Base-by-base conservation (phyloP, 164 flowering plant genomes). In the Berberis vulgaris region DNA sequence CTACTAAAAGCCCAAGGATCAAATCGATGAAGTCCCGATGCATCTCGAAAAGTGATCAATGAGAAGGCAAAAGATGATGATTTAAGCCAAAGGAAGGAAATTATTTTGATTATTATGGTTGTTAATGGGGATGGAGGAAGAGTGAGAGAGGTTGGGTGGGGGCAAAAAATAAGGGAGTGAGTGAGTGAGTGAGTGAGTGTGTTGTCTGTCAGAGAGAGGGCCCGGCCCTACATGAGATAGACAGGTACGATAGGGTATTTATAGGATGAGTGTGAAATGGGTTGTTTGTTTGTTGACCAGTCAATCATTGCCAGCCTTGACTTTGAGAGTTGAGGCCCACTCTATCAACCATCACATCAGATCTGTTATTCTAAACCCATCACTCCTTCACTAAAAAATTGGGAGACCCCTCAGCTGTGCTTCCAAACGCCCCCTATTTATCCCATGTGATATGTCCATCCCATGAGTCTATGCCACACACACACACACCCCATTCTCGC, bases 281-380 rank as follows among this genome's bases (percentile, higher is more conserved):
- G 26, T 26, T 26, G 26, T 26, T 40, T 44, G 55, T 45, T 69
- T 8, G 59, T 69, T 69, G 67, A 69, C 72, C 60, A 64, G 63
- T 69, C 72, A 64, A 69, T 69, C 67, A 59, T 69, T 69, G 54
- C 53, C 63, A 63, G 63, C 62, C 63, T 63, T 39, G 63, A 63
- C 67, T 59, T 38, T 2, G 45, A 52, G 10, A 26, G 55, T 3
- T 50, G 59, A 63, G 64, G 7, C 59, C 59, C 67, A 63, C 64
- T 69, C 64, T 69, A 69, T 69, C 72, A 64, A 60, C 64, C 60
- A 64, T 69, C 72, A 69, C 72, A 69, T 69, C 72, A 12, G 63
- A 64, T 69, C 67, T 69, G 67, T 69, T 69, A 64, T 58, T 69
- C 59, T 59, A 42, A 59, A 47, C 42, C 67, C 64, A 64, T 69